Conservation (phyloP, 2,329 filamentous ascomycete species). For the Samsoniella hepiali region DNA sequence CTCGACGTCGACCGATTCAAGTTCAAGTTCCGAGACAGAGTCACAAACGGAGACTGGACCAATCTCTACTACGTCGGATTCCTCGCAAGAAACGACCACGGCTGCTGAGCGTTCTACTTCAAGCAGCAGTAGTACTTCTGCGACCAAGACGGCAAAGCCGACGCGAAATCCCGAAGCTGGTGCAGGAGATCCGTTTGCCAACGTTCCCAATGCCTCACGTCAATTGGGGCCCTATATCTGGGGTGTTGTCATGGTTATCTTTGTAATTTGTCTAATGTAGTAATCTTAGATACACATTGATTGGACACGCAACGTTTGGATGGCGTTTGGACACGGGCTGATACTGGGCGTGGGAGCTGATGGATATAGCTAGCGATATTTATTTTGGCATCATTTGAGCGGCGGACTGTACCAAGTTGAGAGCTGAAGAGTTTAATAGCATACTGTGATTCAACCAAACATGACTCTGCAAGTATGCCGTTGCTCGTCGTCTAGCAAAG, state of each 20-base stretch:
- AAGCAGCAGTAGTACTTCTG: neutral
- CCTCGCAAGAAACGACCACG: neutral
- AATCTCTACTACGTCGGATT: neutral
- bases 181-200: conserved; percentile 13
- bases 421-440: neutral
- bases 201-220: neutral
- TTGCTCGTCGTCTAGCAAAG: too few relatives aligned
- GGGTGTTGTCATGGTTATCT: neutral
- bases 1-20: neutral
- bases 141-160: neutral
- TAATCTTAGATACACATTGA: too few relatives aligned
- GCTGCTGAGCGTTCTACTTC: neutral
- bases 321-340: neutral
- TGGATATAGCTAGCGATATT: conserved; percentile 8
- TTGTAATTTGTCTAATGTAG: neutral
- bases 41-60: neutral
- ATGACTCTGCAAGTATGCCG: too few relatives aligned
- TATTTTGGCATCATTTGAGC: neutral
- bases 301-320: neutral
- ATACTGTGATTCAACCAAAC: neutral
- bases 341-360: neutral
- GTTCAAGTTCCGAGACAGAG: neutral
- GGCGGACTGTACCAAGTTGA: neutral
- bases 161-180: conserved; percentile 2
- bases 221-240: neutral